phyloP scores from a whole-genome alignment of 192 early-diverging fungal species.

The Pilaira anomala region DNA sequence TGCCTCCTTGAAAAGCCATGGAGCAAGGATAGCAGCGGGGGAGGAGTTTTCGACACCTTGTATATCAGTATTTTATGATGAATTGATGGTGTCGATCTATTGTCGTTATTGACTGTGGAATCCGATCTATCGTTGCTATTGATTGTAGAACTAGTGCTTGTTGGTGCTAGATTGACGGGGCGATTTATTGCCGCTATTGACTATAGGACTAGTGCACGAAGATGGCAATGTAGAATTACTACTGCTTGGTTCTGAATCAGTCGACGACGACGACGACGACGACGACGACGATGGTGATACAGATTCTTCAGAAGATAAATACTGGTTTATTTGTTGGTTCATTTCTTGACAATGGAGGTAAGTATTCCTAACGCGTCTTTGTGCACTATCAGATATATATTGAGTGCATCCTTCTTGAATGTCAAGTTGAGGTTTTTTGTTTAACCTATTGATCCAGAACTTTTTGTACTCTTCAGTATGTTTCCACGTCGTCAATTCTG shows the following conservation, averaged over 20 bases:
- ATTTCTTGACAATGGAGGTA: slow-evolving; percentile 12
- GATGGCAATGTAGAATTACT: slow-evolving; percentile 15
- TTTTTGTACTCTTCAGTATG: slow-evolving; percentile 16
- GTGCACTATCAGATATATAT: slow-evolving; percentile 12
- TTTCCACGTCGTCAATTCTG: slow-evolving; percentile 14
- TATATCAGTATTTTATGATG: slow-evolving; percentile 9
- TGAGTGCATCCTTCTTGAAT: slow-evolving; percentile 15
- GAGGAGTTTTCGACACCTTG: slow-evolving; percentile 13
- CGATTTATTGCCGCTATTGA: slow-evolving; percentile 14
- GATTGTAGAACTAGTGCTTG: slow-evolving; percentile 12
- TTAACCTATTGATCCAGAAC: slow-evolving; percentile 11
- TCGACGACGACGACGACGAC: not conserved
- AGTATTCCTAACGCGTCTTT: slow-evolving; percentile 15
- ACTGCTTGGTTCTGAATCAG: slow-evolving; percentile 13
- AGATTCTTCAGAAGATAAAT: slow-evolving; percentile 14
- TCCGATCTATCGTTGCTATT: slow-evolving; percentile 10
- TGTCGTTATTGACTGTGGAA: slow-evolving; percentile 11
- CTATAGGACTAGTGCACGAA: slow-evolving; percentile 11
- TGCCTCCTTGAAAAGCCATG: slow-evolving; percentile 14
- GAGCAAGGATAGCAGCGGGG: slow-evolving; percentile 3
- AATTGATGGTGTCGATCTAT: slow-evolving; percentile 8
- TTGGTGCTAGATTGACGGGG: slow-evolving; percentile 6
- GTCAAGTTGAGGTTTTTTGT: slow-evolving; percentile 11
- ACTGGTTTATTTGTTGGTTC: slow-evolving; percentile 12
- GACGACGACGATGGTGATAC: slow-evolving; percentile 4